A percentile compares a stretch with the other conserved stretches of the same genome.
These are phyloP conservation scores for Solanum chacoense DNA, from an alignment of 305 asterid genomes.

Conservation along the genomic window DNA sequence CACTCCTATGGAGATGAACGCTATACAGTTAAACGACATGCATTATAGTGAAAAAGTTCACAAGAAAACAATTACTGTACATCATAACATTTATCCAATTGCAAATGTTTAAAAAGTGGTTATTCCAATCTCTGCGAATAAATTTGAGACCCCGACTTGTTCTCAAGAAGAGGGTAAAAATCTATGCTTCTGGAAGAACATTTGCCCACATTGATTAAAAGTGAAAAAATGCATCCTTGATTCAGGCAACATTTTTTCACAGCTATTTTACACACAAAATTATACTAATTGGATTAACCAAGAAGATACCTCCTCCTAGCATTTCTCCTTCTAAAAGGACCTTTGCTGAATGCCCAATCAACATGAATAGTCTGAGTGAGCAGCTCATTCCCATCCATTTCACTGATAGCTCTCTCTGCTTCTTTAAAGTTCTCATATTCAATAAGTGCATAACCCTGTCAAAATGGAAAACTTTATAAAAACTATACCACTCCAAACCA, in stretches of 20 bases:
- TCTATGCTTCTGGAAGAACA: neutral
- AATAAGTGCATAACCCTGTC: constrained; percentile 81
- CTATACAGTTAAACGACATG: neutral
- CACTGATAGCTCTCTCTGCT: constrained; percentile 75
- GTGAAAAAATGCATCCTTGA: neutral
- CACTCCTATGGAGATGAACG: neutral
- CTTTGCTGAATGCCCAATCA: constrained; percentile 98
- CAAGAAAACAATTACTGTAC: neutral
- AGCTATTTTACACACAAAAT: neutral
- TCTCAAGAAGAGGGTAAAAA: neutral
- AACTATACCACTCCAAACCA: neutral
- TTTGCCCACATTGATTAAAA: neutral
- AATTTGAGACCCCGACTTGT: neutral
- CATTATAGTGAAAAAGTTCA: neutral
- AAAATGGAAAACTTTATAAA: neutral
- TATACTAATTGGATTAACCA: neutral
- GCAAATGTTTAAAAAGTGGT: neutral
- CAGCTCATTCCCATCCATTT: constrained; percentile 60
- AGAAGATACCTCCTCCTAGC: constrained; percentile 56
- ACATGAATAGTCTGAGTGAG: constrained; percentile 60
- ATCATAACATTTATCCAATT: neutral
- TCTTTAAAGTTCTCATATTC: constrained; percentile 84
- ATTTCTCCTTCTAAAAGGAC: constrained; percentile 82
- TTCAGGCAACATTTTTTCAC: neutral
- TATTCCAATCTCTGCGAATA: neutral